A percentile compares a stretch with the other conserved stretches of the same genome.
Evolutionary conservation across 805 yeast genomes (phyloP).

Genomic region (Yarrowia sp.): DNA sequence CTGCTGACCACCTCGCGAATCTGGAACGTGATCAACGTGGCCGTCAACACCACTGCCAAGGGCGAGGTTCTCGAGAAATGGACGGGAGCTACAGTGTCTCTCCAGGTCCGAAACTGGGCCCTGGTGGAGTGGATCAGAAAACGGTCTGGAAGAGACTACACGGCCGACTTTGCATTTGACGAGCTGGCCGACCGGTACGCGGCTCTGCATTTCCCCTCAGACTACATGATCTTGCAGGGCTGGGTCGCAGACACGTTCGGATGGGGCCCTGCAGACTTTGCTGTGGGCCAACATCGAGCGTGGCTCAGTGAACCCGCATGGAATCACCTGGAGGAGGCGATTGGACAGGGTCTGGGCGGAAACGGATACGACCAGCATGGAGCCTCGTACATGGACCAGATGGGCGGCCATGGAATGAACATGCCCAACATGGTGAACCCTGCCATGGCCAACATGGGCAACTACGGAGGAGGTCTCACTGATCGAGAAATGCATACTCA

Average conservation of each 20-base stretch:
- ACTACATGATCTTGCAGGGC: slow-evolving; percentile 45
- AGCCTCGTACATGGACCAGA: slow-evolving; percentile 21
- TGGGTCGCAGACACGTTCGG: slow-evolving; percentile 51
- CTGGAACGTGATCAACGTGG: slow-evolving; percentile 50
- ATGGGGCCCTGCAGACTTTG: slow-evolving; percentile 50
- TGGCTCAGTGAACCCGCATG: slow-evolving; percentile 53
- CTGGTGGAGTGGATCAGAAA: slow-evolving; percentile 53
- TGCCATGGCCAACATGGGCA: slow-evolving; percentile 26
- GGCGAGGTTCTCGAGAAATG: slow-evolving; percentile 47
- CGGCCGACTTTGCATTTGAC: slow-evolving; percentile 52
- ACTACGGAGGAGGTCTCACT: slow-evolving; percentile 19
- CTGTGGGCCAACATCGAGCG: slow-evolving; percentile 50
- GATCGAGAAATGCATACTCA: slow-evolving; percentile 34
- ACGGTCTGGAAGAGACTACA: slow-evolving; percentile 49
- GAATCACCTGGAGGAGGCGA: slow-evolving; percentile 49
- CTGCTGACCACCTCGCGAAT: slow-evolving; percentile 48
- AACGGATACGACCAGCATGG: slow-evolving; percentile 4
- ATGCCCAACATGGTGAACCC: slow-evolving; percentile 28
- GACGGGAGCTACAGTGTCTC: slow-evolving; percentile 50
- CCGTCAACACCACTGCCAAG: slow-evolving; percentile 46
- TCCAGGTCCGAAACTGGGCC: slow-evolving; percentile 51
- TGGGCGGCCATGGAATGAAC: slow-evolving; percentile 26
- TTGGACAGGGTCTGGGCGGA: slow-evolving; percentile 17
- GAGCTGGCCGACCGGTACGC: slow-evolving; percentile 51
- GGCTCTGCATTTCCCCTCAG: slow-evolving; percentile 47